Base-by-base conservation (phyloP, 805 yeast species). In the Teunomyces kruisii region DNA sequence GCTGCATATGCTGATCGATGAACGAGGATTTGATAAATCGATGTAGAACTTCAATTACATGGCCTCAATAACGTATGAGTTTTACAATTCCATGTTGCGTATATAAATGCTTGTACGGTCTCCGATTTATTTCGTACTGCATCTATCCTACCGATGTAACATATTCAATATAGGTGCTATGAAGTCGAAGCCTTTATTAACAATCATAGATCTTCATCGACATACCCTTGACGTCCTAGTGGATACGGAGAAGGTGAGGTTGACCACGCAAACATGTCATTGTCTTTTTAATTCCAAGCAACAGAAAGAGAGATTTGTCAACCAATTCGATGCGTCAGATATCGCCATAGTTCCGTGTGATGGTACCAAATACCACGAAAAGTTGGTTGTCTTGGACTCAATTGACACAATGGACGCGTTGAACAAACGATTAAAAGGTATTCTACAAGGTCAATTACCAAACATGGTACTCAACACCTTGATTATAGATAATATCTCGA, bases 401-500 rank as follows among this genome's bases (percentile, higher is more conserved):
- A 27, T 19, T 19, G 40, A 27, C 24, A 16, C 38, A 6, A 10
- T 35, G 3, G 38, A 35, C 12, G 38, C 22, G 10, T 35, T 35
- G 10, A 6, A 17, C 6, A 24, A 35, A 17, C 17, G 15, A 5
- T 9, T 35, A 14, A 26, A 39, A 6, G 12, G 26, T n/a, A 16
- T 39, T 5, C 22, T 19, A 10, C 1, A n/a, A 6, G 24, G 13
- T 12, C 19, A 30, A 6, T 4, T 12, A 15, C 33, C 16, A 6
- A 3, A 9, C 15, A 6, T n/a, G 4, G 42, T 46, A 3, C 51
- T 61, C 27, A 52, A 53, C 27, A 61, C 61, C 16, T 28, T 65
- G 9, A 45, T 67, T 6, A 49, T 67, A 4, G 67, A 67, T 27
- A 64, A 64, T 48, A 31, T 69, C n/a, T 68, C 74, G 2, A 53